Conservation (phyloP, 1,139 yeast genomes). For the Candida glucosophila region DNA sequence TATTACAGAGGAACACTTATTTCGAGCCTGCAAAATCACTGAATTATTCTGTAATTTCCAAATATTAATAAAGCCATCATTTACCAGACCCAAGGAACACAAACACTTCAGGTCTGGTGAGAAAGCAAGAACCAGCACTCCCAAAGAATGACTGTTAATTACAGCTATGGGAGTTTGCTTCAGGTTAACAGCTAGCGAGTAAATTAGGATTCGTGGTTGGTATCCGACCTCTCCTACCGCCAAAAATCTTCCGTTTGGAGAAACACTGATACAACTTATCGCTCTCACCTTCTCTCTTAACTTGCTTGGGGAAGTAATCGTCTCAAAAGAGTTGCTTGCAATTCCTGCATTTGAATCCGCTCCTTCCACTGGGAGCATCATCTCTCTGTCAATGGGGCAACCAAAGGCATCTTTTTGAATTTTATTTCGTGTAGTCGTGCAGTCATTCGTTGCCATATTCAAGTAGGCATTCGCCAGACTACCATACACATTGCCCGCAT, state of each 20-base stretch:
- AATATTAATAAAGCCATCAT: slow-evolving; percentile 57
- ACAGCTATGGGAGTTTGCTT: slow-evolving; percentile 39
- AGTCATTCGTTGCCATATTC: slow-evolving; percentile 14
- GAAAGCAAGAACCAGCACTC: slow-evolving; percentile 46
- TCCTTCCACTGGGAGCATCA: no score
- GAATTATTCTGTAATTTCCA: slow-evolving; percentile 34
- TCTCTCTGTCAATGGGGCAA: slow-evolving; percentile 14
- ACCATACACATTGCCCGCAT: slow-evolving; percentile 6
- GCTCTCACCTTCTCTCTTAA: slow-evolving; percentile 41
- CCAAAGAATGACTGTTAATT: slow-evolving; percentile 56
- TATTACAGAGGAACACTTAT: slow-evolving; percentile 52
- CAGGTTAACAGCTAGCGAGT: slow-evolving; percentile 46
- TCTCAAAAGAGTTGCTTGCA: no score
- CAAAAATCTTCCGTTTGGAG: slow-evolving; percentile 42
- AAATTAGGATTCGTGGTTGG: slow-evolving; percentile 53
- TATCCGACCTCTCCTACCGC: slow-evolving; percentile 67
- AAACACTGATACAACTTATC: slow-evolving; percentile 46
- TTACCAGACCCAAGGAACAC: slow-evolving; percentile 53
- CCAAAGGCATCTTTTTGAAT: slow-evolving; percentile 25
- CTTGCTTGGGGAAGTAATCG: slow-evolving; percentile 21
- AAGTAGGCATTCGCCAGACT: slow-evolving; percentile 29
- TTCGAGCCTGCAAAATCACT: slow-evolving; percentile 32
- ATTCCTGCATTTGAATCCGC: no score
- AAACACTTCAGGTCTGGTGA: slow-evolving; percentile 48
- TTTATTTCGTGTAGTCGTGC: slow-evolving; percentile 1